A percentile compares a stretch with the other conserved stretches of the same genome.
Evolutionary conservation across 495 filamentous ascomycete species (phyloP).

Genomic region (Tuber calosporum): DNA sequence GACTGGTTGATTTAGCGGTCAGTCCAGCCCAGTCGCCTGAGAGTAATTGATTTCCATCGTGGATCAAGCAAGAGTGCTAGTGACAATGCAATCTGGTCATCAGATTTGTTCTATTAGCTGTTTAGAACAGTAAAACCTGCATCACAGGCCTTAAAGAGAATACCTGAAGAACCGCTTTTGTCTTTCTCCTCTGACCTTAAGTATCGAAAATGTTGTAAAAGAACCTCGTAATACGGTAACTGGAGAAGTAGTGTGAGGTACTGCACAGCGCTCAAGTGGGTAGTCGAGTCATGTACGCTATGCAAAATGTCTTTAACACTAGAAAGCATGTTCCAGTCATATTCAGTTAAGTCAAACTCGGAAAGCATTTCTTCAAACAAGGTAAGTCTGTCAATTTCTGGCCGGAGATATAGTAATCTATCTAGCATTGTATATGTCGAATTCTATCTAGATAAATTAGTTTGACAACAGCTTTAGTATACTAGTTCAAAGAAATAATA

Average conservation of each 20-base stretch:
- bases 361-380: background rate
- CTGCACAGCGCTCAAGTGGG: background rate
- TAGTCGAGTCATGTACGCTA: background rate
- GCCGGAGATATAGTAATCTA: background rate
- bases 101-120: conserved; percentile 5
- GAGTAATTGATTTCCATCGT: background rate
- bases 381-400: background rate
- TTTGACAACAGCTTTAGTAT: too few relatives aligned
- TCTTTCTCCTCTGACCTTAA: background rate
- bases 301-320: background rate
- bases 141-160: background rate
- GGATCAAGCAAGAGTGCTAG: conserved; percentile 3
- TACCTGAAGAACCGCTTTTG: too few relatives aligned
- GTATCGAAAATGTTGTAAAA: background rate
- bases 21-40: background rate
- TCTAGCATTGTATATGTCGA: conserved; percentile 4
- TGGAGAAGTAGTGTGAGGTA: conserved; percentile 5
- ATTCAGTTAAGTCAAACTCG: background rate
- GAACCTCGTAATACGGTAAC: conserved; percentile 4
- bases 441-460: conserved; percentile 2
- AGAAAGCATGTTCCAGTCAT: background rate
- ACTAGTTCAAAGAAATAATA: background rate
- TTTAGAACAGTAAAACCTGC: background rate
- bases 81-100: background rate
- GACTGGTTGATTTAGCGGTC: background rate